A percentile compares a stretch with the other conserved stretches of the same genome.
Evolutionary conservation across 2,329 filamentous ascomycete genomes (phyloP).

Genomic region (Aspergillus viridinutans): DNA sequence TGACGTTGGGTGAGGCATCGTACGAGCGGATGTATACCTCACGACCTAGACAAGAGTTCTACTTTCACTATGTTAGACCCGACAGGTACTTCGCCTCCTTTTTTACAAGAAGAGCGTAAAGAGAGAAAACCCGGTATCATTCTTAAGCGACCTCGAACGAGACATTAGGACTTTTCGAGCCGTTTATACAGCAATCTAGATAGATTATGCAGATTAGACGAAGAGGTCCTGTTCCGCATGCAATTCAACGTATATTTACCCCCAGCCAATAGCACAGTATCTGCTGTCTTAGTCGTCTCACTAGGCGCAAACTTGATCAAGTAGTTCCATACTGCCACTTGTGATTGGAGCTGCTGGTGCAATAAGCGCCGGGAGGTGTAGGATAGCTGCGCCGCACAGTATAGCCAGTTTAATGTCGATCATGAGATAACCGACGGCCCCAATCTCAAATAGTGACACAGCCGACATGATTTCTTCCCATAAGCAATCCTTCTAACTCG

Average conservation of each 20-base stretch:
- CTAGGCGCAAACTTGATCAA: not conserved
- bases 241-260: not conserved
- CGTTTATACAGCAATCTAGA: not conserved
- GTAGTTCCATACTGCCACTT: not conserved
- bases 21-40: slow-evolving; percentile 2
- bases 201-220: not conserved
- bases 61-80: not conserved
- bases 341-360: not conserved
- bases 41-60: not conserved
- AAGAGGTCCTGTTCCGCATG: not conserved
- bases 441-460: not conserved
- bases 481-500: not conserved
- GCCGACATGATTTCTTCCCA: not conserved
- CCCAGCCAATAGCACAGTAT: not conserved
- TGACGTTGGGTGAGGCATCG: slow-evolving; percentile 9
- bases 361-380: not conserved
- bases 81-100: not conserved
- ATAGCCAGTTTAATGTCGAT: not conserved
- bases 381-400: not conserved
- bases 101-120: not conserved
- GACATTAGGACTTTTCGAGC: not conserved
- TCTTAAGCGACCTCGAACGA: not conserved
- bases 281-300: not conserved
- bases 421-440: not conserved
- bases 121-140: not conserved